These are phyloP conservation scores for Zygosaccharomyces rouxii DNA, from an alignment of 805 yeast species.

Conservation along the genomic window DNA sequence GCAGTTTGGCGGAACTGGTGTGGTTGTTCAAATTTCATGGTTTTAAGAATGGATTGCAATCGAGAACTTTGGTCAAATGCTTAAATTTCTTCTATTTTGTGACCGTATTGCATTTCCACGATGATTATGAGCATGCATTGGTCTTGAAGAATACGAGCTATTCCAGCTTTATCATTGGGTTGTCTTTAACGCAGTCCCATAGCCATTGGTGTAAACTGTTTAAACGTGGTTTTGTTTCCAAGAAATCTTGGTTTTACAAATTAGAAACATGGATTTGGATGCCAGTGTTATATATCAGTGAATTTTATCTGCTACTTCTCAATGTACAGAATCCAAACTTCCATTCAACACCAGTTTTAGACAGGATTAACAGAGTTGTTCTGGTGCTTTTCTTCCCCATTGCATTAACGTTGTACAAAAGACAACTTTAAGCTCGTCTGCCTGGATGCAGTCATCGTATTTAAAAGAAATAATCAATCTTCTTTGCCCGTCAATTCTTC, in stretches of 20 bases:
- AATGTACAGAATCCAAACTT: conserved; percentile 26
- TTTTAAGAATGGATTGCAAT: conserved; percentile 12
- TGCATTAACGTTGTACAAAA: conserved; percentile 23
- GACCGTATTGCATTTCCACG: conserved; percentile 27
- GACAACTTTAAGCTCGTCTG: conserved; percentile 10
- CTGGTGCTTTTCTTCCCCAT: conserved; percentile 28
- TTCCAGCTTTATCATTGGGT: conserved; percentile 27
- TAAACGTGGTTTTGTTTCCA: conserved; percentile 13
- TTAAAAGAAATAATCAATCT: conserved; percentile 1
- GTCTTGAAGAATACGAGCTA: conserved; percentile 31
- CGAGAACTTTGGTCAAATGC: conserved; percentile 25
- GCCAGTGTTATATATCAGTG: conserved; percentile 31
- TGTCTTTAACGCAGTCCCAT: conserved; percentile 27
- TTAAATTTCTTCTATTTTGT: conserved; percentile 30
- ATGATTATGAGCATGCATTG: conserved; percentile 33
- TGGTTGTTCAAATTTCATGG: conserved; percentile 29
- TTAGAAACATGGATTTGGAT: conserved; percentile 19
- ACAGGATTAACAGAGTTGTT: conserved; percentile 23
- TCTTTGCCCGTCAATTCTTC: conserved; percentile 15
- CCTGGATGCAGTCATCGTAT: neutral
- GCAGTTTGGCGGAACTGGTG: conserved; percentile 21
- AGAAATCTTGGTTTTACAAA: conserved; percentile 18
- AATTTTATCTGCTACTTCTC: conserved; percentile 29
- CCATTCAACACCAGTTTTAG: conserved; percentile 25
- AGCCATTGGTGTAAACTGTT: conserved; percentile 30